phyloP scores from a whole-genome alignment of 306 rosid species.

The Trifolium repens region DNA sequence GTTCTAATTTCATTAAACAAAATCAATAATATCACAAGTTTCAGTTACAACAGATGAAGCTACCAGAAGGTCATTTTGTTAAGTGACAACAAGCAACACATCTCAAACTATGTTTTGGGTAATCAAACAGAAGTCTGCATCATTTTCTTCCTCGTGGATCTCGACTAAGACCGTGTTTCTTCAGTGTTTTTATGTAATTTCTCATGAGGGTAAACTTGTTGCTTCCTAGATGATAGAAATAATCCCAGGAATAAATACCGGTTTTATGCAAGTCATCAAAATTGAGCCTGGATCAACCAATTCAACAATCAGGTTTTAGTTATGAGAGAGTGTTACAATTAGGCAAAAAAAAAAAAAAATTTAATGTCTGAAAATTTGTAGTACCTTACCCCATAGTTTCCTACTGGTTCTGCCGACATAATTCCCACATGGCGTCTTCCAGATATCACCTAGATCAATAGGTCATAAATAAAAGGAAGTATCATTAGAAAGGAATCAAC shows the following conservation, averaged over 20 bases:
- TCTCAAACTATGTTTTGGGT: conserved; percentile 30
- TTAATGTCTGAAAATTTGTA: conserved; percentile 6
- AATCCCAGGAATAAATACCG: conserved; percentile 89
- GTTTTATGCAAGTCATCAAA: conserved; percentile 93
- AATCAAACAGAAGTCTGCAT: conserved; percentile 37
- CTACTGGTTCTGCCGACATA: conserved; percentile 84
- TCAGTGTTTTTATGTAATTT: conserved; percentile 65
- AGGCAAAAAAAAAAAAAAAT: not conserved
- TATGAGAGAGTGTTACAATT: not conserved
- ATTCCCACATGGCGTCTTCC: conserved; percentile 82
- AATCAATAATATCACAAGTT: conserved; percentile 22
- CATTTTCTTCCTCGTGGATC: conserved; percentile 76
- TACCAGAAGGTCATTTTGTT: conserved; percentile 2
- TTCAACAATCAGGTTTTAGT: conserved; percentile 29
- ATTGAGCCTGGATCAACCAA: conserved; percentile 58
- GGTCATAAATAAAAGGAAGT: conserved; percentile 1
- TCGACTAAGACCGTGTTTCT: conserved; percentile 74
- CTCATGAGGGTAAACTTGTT: conserved; percentile 76
- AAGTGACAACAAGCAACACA: conserved; percentile 29
- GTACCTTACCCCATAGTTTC: conserved; percentile 97
- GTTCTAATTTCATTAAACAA: conserved; percentile 7
- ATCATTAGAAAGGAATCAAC: conserved; percentile 21
- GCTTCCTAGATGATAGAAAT: conserved; percentile 72
- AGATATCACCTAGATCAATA: conserved; percentile 62
- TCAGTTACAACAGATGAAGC: conserved; percentile 41